Percentiles rank a stretch among this genome's conserved stretches.
Conservation (phyloP, 202 grass and related monocot species). For the Elaeis oleifera region DNA sequence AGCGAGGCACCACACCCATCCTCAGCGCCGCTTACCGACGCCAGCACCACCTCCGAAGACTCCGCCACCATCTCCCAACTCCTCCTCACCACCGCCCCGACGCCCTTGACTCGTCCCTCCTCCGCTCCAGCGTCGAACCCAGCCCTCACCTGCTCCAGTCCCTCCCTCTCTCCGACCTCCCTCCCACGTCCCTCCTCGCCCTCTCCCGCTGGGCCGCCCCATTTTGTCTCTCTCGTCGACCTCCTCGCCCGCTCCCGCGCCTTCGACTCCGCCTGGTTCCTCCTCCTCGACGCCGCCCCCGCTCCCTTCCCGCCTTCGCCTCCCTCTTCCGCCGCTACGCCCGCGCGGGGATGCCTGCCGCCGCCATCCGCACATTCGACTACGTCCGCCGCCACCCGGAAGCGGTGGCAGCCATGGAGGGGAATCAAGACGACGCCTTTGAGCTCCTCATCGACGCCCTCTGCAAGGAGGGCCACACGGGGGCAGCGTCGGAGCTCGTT, state of each 20-base stretch:
- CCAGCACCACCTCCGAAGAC: conserved; percentile 2
- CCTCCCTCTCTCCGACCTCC: conserved; percentile 2
- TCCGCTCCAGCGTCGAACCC: not conserved
- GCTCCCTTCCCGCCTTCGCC: conserved; percentile 39
- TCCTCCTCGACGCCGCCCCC: conserved; percentile 23
- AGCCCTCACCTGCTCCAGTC: not conserved
- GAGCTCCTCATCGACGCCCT: conserved; percentile 60
- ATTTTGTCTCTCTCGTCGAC: conserved; percentile 14
- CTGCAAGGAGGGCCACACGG: conserved; percentile 68
- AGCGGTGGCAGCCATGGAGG: conserved; percentile 11
- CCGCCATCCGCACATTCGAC: conserved; percentile 48
- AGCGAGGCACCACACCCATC: too few species aligned
- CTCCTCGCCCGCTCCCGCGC: conserved; percentile 24
- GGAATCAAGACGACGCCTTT: not conserved
- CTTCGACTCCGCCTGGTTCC: conserved; percentile 39
- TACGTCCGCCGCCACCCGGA: conserved; percentile 43
- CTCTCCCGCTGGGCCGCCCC: not conserved
- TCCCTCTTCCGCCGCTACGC: conserved; percentile 47
- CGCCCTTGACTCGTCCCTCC: conserved; percentile 31
- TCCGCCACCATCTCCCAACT: conserved; percentile 6
- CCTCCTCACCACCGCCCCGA: conserved; percentile 13
- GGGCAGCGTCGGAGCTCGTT: conserved; percentile 41
- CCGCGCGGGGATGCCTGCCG: conserved; percentile 30
- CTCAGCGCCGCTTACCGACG: not conserved
- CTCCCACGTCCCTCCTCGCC: conserved; percentile 4